Evolutionary conservation across 2,329 filamentous ascomycete species (phyloP), one percentile per base, ranked within the genome.

Genomic region (Fusarium algeriense): DNA sequence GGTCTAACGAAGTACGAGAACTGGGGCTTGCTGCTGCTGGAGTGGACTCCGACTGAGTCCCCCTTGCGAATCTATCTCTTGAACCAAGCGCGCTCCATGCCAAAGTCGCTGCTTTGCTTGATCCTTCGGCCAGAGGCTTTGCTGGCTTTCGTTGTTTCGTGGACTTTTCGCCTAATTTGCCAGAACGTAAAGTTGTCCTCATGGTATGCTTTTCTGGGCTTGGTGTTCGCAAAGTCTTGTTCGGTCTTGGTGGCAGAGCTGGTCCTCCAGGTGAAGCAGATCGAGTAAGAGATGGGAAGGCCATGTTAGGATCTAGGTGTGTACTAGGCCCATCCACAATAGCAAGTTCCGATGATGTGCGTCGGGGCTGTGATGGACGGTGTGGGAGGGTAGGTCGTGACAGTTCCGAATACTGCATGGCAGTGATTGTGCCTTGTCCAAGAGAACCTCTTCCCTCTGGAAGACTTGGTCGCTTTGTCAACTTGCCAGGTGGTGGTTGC

Each of bases 341-440:
- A 43, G 83, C 81, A 35, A 80, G 80, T 43, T 88, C 87, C 0
- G 86, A 87, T 56, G 85, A 88, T 76, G 83, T 84, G 79, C 84
- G 86, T 57, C 79, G 81, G n/a, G 88, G 86, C 43, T 87, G 79
- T 2, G 86, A 84, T 30, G 89, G 88, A 28, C 92, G 85, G 52
- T 86, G 82, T 15, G 90, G 85, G 13, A 89, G 82, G 15, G 82
- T 76, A 15, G 92, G 92, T 61, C 90, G 89, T n/a, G 92, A 92
- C n/a, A 97, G 85, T 73, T 97, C 92, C 7, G 90, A 88, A 78
- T 97, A 97, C 65, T 87, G 90, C 52, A 95, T 88, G 11, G 93
- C 92, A 49, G 93, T 93, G 69, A 97, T 91, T 3, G 93, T 96
- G 15, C 93, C 93, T 70, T 91, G 87, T 43, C 93, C 94, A 75